Conservation (phyloP, 1,139 yeast species). For the Nematodospora anomalae region DNA sequence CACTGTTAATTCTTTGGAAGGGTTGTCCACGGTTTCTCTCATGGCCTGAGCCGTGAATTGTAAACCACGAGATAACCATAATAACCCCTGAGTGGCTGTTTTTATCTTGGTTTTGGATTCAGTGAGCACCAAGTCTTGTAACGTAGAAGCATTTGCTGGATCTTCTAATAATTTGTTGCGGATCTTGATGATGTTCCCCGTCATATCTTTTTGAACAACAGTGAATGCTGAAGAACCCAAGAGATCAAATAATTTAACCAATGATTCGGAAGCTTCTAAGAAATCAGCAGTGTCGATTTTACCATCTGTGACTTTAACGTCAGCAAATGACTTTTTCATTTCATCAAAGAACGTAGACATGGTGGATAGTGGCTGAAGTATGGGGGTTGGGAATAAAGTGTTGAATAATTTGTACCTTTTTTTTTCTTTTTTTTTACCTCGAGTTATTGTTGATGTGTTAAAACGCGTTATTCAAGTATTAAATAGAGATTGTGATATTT, state of each 20-base stretch:
- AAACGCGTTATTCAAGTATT: constrained; percentile 1
- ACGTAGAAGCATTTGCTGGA: constrained; percentile 63
- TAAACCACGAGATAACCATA: constrained; percentile 86
- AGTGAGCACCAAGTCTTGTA: constrained; percentile 76
- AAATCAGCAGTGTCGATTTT: constrained; percentile 74
- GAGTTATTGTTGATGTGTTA: constrained; percentile 1
- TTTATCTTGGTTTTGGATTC: constrained; percentile 64
- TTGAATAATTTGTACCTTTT: background rate
- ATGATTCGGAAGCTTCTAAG: constrained; percentile 80
- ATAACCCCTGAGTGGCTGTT: constrained; percentile 86
- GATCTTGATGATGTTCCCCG: constrained; percentile 79
- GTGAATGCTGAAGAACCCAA: constrained; percentile 83
- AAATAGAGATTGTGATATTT: background rate
- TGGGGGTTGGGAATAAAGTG: background rate
- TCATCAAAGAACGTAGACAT: constrained; percentile 79
- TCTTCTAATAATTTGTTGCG: constrained; percentile 63
- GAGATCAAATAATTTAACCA: constrained; percentile 79
- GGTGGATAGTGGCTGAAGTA: constrained; percentile 11
- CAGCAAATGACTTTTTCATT: constrained; percentile 70
- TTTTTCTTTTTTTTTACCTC: constrained; percentile 5
- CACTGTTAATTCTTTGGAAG: constrained; percentile 62
- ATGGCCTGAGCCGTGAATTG: constrained; percentile 87
- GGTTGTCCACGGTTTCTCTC: constrained; percentile 70
- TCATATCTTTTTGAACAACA: constrained; percentile 86
- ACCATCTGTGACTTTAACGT: constrained; percentile 63